A percentile compares a stretch with the other conserved stretches of the same genome.
These are phyloP conservation scores for Avena atlantica DNA, from an alignment of 176 grass and related monocot genomes.

Conservation along the genomic window DNA sequence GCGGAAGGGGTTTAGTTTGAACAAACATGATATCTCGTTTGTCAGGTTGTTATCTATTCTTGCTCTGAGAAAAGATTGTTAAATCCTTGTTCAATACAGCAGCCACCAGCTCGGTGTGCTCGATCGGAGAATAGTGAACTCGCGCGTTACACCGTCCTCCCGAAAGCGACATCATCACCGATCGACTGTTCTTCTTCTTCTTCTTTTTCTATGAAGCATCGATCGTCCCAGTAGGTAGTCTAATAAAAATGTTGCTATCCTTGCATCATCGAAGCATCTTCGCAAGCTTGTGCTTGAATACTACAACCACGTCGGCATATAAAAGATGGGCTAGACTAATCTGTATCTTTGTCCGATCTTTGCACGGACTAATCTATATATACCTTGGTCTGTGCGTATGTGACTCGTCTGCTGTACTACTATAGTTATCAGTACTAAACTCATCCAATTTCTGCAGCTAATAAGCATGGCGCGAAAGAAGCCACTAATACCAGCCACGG, in stretches of 20 bases:
- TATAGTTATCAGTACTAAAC: too few species aligned
- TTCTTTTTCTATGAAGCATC: neutral
- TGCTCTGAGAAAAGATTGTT: too few species aligned
- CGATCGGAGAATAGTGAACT: neutral
- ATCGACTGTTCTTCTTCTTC: neutral
- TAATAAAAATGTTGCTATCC: neutral
- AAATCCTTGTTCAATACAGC: too few species aligned
- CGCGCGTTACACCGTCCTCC: neutral
- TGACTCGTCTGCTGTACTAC: too few species aligned
- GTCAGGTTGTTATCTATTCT: too few species aligned
- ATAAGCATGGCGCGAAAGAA: neutral
- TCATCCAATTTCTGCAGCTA: neutral
- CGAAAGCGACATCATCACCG: neutral
- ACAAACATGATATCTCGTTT: too few species aligned
- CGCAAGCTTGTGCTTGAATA: neutral
- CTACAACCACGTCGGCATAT: slow-evolving; percentile 1
- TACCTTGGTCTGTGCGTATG: too few species aligned
- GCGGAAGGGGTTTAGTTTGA: too few species aligned
- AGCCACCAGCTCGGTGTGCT: too few species aligned
- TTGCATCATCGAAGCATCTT: neutral
- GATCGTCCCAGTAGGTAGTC: neutral
- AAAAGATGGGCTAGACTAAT: too few species aligned
- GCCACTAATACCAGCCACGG: slow-evolving; percentile 36
- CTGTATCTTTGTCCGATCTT: too few species aligned
- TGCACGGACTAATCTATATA: too few species aligned